Base-by-base conservation (phyloP, 2,329 filamentous ascomycete genomes). In the Periconia sp. region DNA sequence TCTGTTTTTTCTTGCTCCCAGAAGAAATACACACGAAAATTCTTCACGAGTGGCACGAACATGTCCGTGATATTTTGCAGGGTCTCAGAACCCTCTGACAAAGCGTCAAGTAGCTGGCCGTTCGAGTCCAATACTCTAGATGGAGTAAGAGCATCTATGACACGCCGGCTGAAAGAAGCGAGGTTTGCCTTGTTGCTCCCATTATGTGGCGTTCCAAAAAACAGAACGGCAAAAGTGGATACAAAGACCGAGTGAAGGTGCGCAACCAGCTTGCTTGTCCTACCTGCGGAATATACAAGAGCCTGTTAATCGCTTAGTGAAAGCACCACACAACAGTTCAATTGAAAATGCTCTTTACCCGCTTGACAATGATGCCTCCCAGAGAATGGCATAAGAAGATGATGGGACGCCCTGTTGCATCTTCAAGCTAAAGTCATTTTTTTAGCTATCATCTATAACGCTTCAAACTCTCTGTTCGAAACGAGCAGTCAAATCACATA, bases 61-160 rank as follows among this genome's bases (percentile, higher is more conserved):
- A 72, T 60, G 53, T 73, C 72, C 6, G 68, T 74, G 56, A 76
- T 72, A 45, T 74, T 71, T 56, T 75, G 70, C 14, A 76, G 58
- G 20, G 66, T 67, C 49, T 76, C 72, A 7, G 74, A 77, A 18
- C 71, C 76, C 52, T 77, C 75, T 53, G 81, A 74, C n/a, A 86
- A 70, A 1, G 81, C 82, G 62, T 76, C 79, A 8, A 85, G 74
- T 35, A 87, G 70, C 0, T 81, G 80, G 10, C 81, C 58, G 33
- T 71, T 61, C 30, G 64, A 60, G 18, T 65, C 50, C 2, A 63
- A 19, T 13, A 67, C 54, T 18, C 49, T 53, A 31, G 58, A 70
- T 31, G 72, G 69, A 14, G 59, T 37, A 30, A 70, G 46, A 19
- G 62, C 59, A n/a, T 58, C 65, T 2, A 73, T 53, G 50, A 71